Percentiles rank a stretch among this genome's conserved stretches.
Conservation (phyloP, 2,329 filamentous ascomycete species). For the Xylaria sp. region DNA sequence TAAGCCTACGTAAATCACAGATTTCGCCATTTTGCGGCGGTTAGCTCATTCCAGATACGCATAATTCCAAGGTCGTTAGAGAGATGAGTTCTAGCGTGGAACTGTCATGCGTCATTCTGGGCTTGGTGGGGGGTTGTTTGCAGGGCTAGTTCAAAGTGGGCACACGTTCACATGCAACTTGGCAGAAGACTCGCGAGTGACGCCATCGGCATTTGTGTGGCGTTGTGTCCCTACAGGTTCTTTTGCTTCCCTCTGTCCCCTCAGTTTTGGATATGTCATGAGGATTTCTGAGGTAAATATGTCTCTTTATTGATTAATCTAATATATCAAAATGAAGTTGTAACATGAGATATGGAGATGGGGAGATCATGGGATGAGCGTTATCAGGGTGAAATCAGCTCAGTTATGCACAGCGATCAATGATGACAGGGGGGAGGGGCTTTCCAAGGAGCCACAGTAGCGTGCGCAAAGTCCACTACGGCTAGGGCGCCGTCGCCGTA, state of each 20-base stretch:
- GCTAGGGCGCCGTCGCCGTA: too few relatives aligned
- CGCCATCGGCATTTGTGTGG: slow-evolving; percentile 18
- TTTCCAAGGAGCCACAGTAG: neutral
- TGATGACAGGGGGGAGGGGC: slow-evolving; percentile 11
- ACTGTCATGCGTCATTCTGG: slow-evolving; percentile 29
- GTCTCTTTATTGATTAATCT: neutral
- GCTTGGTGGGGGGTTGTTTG: neutral
- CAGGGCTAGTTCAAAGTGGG: slow-evolving; percentile 17
- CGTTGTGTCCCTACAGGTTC: neutral
- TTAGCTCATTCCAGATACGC: neutral
- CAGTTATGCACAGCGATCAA: slow-evolving; percentile 24
- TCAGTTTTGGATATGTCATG: neutral
- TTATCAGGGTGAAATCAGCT: slow-evolving; percentile 28
- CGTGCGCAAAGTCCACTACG: neutral
- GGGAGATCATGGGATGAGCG: slow-evolving; percentile 23
- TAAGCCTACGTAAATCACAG: neutral
- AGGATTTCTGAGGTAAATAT: neutral
- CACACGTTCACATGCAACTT: slow-evolving; percentile 37
- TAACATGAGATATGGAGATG: slow-evolving; percentile 1
- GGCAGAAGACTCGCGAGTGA: slow-evolving; percentile 26
- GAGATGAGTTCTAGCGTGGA: slow-evolving; percentile 6
- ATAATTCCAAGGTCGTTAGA: neutral
- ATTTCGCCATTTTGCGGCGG: neutral
- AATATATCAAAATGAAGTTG: neutral
- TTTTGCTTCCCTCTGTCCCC: neutral